Base-by-base conservation (phyloP, 169 alveolate genomes). In the Plasmodium gaboni region DNA sequence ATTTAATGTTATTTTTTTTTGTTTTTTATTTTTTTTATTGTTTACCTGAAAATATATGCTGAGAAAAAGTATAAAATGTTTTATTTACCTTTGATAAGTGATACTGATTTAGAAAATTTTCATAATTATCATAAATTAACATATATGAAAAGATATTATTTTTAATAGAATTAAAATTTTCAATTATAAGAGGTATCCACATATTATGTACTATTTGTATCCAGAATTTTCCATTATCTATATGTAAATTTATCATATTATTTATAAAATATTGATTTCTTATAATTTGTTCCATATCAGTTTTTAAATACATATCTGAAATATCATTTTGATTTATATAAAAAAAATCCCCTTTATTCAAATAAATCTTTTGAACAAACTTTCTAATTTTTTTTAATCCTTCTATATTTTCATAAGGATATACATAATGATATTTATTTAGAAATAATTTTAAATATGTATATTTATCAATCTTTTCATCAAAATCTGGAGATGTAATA, bases 141-240 rank as follows among this genome's bases (percentile, higher is more conserved):
- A 83, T 50, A n/a, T 83, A 83, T 9, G 85, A 83, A 55, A 38
- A 83, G 69, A 83, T 68, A 15, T 78, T 57, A 17, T 42, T 53
- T 13, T 71, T 69, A 3, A 53, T 53, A 63, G 73, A 67, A 60
- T 68, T 68, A 51, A 68, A 67, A 9, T 42, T 53, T 38, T 83
- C 60, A 46, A 83, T 53, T n/a, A 61, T 46, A 17, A 83, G 73
- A n/a, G 91, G 85, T 13, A 83, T 83, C 91, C 91, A 83, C 51
- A 83, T 69, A 60, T 83, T 83, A 61, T 83, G 91, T 15, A 83
- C 73, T 26, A 83, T n/a, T 44, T 67, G 91, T 51, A 83, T 60
- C 91, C 91, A 83, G 8, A 83, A 83, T 50, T 83, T 83, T 60
- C 85, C 91, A 69, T 68, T 83, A 63, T 83, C 83, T 24, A 83